Conservation (phyloP, 2,329 filamentous ascomycete genomes). For the Monosporascus ibericus region DNA sequence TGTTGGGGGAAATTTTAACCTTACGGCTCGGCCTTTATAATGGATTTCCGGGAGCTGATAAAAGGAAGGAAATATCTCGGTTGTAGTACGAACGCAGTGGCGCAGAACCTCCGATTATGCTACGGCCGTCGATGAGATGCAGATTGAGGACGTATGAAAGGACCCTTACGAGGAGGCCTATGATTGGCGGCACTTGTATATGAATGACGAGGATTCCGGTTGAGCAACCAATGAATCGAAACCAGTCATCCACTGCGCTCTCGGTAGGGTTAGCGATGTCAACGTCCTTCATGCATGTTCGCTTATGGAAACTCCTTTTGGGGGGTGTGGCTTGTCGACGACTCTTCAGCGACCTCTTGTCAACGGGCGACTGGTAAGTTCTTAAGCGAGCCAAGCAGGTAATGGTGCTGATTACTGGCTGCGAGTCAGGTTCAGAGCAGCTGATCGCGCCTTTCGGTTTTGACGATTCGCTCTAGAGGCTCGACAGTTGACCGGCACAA, state of each 20-base stretch:
- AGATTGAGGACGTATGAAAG: neutral
- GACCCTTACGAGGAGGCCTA: neutral
- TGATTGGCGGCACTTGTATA: neutral
- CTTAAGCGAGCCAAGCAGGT: too few species aligned
- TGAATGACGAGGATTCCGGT: neutral
- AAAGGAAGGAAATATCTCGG: neutral
- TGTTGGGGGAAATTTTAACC: neutral
- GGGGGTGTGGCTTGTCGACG: neutral
- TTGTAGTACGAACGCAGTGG: neutral
- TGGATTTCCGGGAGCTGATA: neutral
- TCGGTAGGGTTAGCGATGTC: neutral
- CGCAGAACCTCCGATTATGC: neutral
- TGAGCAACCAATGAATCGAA: neutral
- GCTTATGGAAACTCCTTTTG: constrained; percentile 4
- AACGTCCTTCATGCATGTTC: neutral
- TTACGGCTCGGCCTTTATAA: neutral
- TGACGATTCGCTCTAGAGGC: too few species aligned
- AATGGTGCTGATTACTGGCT: too few species aligned
- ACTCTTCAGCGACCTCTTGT: too few species aligned
- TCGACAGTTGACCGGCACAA: too few species aligned
- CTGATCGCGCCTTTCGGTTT: too few species aligned
- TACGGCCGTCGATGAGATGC: neutral
- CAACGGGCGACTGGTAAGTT: too few species aligned
- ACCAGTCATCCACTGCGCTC: neutral
- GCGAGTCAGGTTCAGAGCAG: too few species aligned